Conservation (phyloP, 768 basidiomycete species). For the Mycena vulgaris region DNA sequence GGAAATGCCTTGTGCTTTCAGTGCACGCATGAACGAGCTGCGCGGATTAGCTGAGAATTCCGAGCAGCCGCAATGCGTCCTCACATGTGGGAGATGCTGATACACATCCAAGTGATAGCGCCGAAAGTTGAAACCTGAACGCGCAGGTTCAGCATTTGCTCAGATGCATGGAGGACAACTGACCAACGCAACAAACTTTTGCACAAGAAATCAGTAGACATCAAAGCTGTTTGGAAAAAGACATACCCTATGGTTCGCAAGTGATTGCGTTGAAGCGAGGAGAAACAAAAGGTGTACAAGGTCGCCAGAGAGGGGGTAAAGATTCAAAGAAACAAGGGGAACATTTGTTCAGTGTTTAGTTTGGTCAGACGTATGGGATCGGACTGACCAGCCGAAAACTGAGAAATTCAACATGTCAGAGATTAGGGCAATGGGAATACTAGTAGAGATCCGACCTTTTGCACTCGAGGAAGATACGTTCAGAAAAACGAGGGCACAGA, state of each 20-base stretch:
- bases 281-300: too few species aligned
- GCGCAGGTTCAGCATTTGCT: too few species aligned
- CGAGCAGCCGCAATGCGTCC: slow-evolving; percentile 35
- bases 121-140: too few species aligned
- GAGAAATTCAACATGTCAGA: neutral
- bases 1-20: slow-evolving; percentile 58
- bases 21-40: slow-evolving; percentile 63
- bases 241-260: too few species aligned
- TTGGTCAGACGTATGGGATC: neutral
- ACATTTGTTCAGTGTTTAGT: neutral
- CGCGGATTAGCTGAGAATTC: slow-evolving; percentile 5
- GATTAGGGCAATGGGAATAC: slow-evolving; percentile 38
- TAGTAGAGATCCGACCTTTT: slow-evolving; percentile 58
- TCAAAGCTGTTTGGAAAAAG: too few species aligned
- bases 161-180: too few species aligned
- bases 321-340: too few species aligned
- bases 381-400: slow-evolving; percentile 16
- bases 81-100: slow-evolving; percentile 73
- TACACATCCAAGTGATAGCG: slow-evolving; percentile 66
- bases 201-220: too few species aligned
- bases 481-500: slow-evolving; percentile 72
- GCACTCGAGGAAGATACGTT: slow-evolving; percentile 67
- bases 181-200: slow-evolving; percentile 66
- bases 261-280: too few species aligned
- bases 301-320: too few species aligned